Percentiles rank a stretch among this genome's conserved stretches.
phyloP scores from a whole-genome alignment of 768 basidiomycete genomes.

The Lepiota subincarnata region DNA sequence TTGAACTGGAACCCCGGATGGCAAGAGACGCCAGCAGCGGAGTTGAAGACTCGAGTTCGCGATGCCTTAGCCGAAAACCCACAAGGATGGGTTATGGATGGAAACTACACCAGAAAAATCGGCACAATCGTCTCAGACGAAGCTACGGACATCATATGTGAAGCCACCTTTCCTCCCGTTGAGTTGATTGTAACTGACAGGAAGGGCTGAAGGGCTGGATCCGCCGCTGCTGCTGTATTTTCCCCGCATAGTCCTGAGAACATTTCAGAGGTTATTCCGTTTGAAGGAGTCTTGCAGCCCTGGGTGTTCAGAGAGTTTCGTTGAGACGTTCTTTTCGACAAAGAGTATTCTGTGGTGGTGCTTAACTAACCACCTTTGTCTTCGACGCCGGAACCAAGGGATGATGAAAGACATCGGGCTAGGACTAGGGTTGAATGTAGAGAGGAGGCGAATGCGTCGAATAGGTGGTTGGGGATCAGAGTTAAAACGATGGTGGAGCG shows the following conservation, averaged over 20 bases:
- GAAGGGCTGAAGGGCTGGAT: conserved; percentile 52
- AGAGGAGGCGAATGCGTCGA: conserved; percentile 37
- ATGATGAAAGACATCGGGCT: conserved; percentile 31
- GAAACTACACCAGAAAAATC: conserved; percentile 31
- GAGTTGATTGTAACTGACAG: not conserved
- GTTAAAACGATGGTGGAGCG: conserved; percentile 35
- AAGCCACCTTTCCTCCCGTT: conserved; percentile 14
- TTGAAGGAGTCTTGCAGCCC: conserved; percentile 37
- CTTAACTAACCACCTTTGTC: conserved; percentile 34
- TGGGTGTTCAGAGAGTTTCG: conserved; percentile 42
- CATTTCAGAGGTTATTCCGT: conserved; percentile 41
- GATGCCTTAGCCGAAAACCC: conserved; percentile 23
- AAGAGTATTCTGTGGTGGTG: conserved; percentile 54
- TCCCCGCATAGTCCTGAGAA: conserved; percentile 52
- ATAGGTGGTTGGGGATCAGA: conserved; percentile 50
- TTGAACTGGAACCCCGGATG: conserved; percentile 50
- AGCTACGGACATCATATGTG: conserved; percentile 54
- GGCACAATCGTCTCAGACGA: conserved; percentile 31
- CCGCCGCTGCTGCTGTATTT: conserved; percentile 60
- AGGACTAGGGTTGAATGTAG: conserved; percentile 24
- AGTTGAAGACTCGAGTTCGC: conserved; percentile 27
- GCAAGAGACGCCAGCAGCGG: conserved; percentile 26
- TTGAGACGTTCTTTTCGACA: conserved; percentile 39
- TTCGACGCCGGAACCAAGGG: conserved; percentile 22
- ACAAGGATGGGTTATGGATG: conserved; percentile 54